Evolutionary conservation across 495 filamentous ascomycete genomes (phyloP).

Genomic region (Talaromyces stipitatus): DNA sequence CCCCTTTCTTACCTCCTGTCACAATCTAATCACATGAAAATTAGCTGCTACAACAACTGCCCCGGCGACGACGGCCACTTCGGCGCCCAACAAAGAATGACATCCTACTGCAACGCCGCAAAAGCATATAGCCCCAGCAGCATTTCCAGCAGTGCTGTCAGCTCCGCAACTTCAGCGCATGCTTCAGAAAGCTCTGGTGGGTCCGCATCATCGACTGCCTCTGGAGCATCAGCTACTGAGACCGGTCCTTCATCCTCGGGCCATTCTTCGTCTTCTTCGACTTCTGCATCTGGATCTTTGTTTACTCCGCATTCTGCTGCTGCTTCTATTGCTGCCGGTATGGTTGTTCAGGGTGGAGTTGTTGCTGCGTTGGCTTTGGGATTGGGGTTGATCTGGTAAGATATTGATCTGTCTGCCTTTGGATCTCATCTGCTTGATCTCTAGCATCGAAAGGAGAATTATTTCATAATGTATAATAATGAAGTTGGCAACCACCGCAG

Average conservation of each 20-base stretch:
- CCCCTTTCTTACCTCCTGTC: no score
- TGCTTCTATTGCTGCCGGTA: slow-evolving; percentile 8
- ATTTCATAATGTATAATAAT: slow-evolving; percentile 1
- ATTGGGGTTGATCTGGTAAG: slow-evolving; percentile 20
- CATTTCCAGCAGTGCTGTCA: slow-evolving; percentile 5
- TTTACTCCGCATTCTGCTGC: slow-evolving; percentile 10
- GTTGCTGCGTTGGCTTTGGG: slow-evolving; percentile 13
- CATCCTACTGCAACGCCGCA: slow-evolving; percentile 27
- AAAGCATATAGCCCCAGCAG: slow-evolving; percentile 17
- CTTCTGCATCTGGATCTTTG: neutral
- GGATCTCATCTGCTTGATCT: neutral
- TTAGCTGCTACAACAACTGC: slow-evolving; percentile 35
- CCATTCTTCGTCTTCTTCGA: neutral
- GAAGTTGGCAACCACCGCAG: neutral
- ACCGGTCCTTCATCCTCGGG: slow-evolving; percentile 2
- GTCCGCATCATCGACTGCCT: slow-evolving; percentile 1
- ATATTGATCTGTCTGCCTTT: neutral
- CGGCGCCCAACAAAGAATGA: slow-evolving; percentile 16
- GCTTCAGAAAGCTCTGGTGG: neutral
- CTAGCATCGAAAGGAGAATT: neutral
- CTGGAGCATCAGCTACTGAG: slow-evolving; percentile 7
- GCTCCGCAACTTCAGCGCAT: slow-evolving; percentile 7
- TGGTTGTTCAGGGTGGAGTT: slow-evolving; percentile 12
- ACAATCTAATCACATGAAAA: neutral
- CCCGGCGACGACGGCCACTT: slow-evolving; percentile 19